phyloP scores from a whole-genome alignment of 2,329 filamentous ascomycete genomes.

The Verticillium albo-atrum region DNA sequence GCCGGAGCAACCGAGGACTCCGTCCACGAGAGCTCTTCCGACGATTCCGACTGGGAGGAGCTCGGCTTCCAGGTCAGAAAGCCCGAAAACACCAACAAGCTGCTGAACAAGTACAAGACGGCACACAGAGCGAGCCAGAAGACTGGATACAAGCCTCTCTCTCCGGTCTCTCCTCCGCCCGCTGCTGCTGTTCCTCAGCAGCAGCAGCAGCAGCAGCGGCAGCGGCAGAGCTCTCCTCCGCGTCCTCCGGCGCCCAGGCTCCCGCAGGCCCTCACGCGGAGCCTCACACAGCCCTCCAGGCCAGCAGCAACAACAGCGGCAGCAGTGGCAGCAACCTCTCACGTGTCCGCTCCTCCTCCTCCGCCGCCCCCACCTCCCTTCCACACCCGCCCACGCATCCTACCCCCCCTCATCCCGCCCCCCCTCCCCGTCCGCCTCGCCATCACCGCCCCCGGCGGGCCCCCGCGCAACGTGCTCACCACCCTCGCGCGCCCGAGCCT shows the following conservation, averaged over 20 bases:
- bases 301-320: neutral
- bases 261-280: neutral
- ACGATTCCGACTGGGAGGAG: neutral
- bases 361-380: neutral
- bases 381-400: neutral
- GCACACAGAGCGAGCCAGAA: neutral
- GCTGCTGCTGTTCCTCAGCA: neutral
- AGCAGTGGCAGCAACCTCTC: neutral
- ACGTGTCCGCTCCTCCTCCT: neutral
- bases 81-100: neutral
- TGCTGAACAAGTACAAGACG: neutral
- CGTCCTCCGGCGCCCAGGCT: neutral
- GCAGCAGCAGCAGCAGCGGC: too few relatives aligned
- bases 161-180: neutral
- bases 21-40: neutral
- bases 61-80: neutral
- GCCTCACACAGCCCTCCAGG: too few relatives aligned
- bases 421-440: neutral
- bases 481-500: slow-evolving; percentile 1
- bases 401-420: neutral
- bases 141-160: neutral
- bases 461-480: neutral
- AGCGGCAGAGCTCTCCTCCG: neutral
- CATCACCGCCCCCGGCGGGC: neutral
- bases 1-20: neutral